A percentile compares a stretch with the other conserved stretches of the same genome.
These are phyloP conservation scores for Gracilaria vermiculophylla DNA, from an alignment of 23 red algal genomes.

Conservation along the genomic window DNA sequence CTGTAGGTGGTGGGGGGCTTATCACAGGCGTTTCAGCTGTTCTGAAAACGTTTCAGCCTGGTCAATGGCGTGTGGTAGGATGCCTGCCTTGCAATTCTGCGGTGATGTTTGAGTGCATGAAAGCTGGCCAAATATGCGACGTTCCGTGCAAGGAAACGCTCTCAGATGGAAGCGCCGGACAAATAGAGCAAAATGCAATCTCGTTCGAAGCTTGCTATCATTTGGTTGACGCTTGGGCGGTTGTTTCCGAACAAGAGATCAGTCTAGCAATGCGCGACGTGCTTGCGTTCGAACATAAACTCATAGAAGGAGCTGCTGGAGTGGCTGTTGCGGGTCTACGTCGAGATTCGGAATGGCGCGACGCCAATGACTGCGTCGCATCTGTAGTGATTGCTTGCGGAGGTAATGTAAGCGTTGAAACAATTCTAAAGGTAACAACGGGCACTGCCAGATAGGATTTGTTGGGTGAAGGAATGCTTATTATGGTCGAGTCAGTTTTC, in stretches of 20 bases:
- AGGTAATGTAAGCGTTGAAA: slow-evolving; percentile 37
- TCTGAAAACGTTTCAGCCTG: background rate
- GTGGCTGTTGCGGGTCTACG: slow-evolving; percentile 45
- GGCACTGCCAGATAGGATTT: background rate
- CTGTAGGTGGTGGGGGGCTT: slow-evolving; percentile 69
- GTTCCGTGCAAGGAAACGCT: slow-evolving; percentile 35
- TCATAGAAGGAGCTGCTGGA: slow-evolving; percentile 64
- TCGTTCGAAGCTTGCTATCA: slow-evolving; percentile 18
- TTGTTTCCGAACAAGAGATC: slow-evolving; percentile 68
- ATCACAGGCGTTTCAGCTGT: slow-evolving; percentile 46
- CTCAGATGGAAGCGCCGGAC: slow-evolving; percentile 69
- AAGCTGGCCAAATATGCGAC: slow-evolving; percentile 12
- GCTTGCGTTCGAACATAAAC: slow-evolving; percentile 35
- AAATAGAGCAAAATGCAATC: slow-evolving; percentile 45
- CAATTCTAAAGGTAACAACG: background rate
- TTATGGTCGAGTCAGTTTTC: background rate
- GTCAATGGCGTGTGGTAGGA: slow-evolving; percentile 55
- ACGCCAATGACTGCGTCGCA: background rate
- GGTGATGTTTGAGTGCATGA: slow-evolving; percentile 60
- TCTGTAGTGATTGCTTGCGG: slow-evolving; percentile 64
- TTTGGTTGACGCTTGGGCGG: slow-evolving; percentile 56
- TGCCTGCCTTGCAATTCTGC: slow-evolving; percentile 62
- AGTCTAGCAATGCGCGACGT: slow-evolving; percentile 23
- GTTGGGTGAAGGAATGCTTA: background rate
- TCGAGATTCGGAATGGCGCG: slow-evolving; percentile 7